Percentiles rank a stretch among this genome's conserved stretches.
Conservation (phyloP, 768 basidiomycete species). For the Gyrodon lividus region DNA sequence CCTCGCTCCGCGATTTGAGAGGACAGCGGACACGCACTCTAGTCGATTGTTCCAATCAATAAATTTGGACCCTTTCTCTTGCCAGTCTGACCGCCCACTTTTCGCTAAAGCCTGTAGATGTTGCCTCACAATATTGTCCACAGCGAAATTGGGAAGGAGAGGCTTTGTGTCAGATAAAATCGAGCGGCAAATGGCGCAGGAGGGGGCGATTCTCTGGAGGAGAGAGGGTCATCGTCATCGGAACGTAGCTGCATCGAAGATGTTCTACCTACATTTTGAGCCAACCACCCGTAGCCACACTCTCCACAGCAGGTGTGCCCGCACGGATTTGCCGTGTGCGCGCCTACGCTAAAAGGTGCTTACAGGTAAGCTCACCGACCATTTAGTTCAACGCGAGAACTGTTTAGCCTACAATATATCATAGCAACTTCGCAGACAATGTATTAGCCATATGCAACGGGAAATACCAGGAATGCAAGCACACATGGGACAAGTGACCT, state of each 20-base stretch:
- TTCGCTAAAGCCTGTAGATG: slow-evolving; percentile 50
- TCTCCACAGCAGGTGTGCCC: slow-evolving; percentile 73
- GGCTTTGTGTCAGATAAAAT: slow-evolving; percentile 39
- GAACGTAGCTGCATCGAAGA: slow-evolving; percentile 1
- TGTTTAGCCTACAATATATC: slow-evolving; percentile 58
- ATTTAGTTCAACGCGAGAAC: neutral
- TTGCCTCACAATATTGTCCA: slow-evolving; percentile 60
- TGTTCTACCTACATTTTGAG: slow-evolving; percentile 43
- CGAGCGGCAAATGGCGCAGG: slow-evolving; percentile 63
- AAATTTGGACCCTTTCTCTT: slow-evolving; percentile 42
- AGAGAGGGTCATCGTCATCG: slow-evolving; percentile 1
- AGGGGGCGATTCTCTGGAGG: slow-evolving; percentile 40
- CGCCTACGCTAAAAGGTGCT: slow-evolving; percentile 46
- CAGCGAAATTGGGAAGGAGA: slow-evolving; percentile 62
- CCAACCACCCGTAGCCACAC: slow-evolving; percentile 62
- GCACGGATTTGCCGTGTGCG: slow-evolving; percentile 67
- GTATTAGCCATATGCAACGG: neutral
- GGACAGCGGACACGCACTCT: slow-evolving; percentile 41
- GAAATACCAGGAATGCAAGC: slow-evolving; percentile 26
- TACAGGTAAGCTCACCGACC: neutral
- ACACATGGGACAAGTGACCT: slow-evolving; percentile 72
- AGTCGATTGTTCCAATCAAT: slow-evolving; percentile 55
- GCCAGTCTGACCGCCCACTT: slow-evolving; percentile 53
- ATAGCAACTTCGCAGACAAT: slow-evolving; percentile 51
- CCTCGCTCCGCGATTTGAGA: neutral